phyloP scores from a whole-genome alignment of 78 protist species.

The Dictyostelium brefeldianum region DNA sequence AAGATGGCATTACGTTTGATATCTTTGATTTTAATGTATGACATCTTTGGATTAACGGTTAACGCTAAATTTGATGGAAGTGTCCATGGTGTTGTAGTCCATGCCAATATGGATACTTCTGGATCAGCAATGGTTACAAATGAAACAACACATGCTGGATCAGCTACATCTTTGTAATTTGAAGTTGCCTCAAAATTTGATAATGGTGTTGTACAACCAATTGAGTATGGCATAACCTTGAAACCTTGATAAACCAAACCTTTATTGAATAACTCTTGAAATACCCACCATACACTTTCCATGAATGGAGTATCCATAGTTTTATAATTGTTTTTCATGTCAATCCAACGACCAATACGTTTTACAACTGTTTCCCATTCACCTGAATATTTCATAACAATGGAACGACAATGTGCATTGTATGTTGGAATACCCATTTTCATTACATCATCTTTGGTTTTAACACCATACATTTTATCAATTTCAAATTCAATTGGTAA shows the following conservation, averaged over 20 bases:
- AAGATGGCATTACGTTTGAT: slow-evolving; percentile 44
- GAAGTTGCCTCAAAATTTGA: slow-evolving; percentile 99
- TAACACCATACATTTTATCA: slow-evolving; percentile 96
- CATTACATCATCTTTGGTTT: slow-evolving; percentile 93
- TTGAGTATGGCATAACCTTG: slow-evolving; percentile 99
- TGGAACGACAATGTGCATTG: slow-evolving; percentile 96
- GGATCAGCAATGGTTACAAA: slow-evolving; percentile 49
- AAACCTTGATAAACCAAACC: slow-evolving; percentile 98
- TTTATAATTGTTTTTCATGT: slow-evolving; percentile 99
- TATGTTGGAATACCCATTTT: slow-evolving; percentile 97
- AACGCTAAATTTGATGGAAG: slow-evolving; percentile 98
- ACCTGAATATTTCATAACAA: slow-evolving; percentile 95
- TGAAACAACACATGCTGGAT: slow-evolving; percentile 92
- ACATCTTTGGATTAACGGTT: slow-evolving; percentile 94
- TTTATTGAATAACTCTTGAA: slow-evolving; percentile 93
- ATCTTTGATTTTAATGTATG: slow-evolving; percentile 93
- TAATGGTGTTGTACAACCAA: slow-evolving; percentile 98
- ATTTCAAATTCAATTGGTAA: slow-evolving; percentile 99
- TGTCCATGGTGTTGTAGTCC: slow-evolving; percentile 99
- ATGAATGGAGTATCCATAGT: slow-evolving; percentile 98
- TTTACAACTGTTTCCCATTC: slow-evolving; percentile 96
- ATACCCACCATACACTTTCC: slow-evolving; percentile 99
- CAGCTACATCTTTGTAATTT: slow-evolving; percentile 96
- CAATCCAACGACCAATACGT: slow-evolving; percentile 99
- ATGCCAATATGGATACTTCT: slow-evolving; percentile 92